Conservation (phyloP, 2,329 filamentous ascomycete genomes). For the Biscogniauxia marginata region DNA sequence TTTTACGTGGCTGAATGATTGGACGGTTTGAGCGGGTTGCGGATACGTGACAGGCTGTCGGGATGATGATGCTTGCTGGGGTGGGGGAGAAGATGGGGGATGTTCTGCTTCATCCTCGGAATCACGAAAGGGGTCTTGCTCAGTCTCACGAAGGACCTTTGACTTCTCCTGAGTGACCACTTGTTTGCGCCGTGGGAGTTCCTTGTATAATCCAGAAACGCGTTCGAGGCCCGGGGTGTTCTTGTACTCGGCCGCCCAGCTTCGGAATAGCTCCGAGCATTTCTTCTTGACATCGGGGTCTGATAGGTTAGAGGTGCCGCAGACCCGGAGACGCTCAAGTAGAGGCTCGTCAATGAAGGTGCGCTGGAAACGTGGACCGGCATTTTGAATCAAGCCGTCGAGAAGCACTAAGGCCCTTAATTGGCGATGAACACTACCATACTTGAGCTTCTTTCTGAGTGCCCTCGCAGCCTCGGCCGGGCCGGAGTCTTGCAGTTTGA, state of each 20-base stretch:
- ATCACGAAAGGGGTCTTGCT: constrained; percentile 64
- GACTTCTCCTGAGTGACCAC: constrained; percentile 75
- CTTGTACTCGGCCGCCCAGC: constrained; percentile 84
- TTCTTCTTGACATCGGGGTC: constrained; percentile 86
- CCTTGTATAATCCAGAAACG: constrained; percentile 75
- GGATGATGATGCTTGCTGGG: constrained; percentile 30
- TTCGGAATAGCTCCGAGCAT: constrained; percentile 79
- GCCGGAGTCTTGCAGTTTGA: constrained; percentile 83
- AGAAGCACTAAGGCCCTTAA: constrained; percentile 84
- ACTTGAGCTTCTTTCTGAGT: constrained; percentile 97
- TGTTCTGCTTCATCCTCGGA: constrained; percentile 59
- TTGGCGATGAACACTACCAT: constrained; percentile 91
- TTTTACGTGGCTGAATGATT: constrained; percentile 41
- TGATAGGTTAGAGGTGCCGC: constrained; percentile 80
- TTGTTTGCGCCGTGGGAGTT: constrained; percentile 67
- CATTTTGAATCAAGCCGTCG: constrained; percentile 93
- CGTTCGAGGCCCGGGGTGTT: constrained; percentile 75
- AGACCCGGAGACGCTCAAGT: constrained; percentile 84
- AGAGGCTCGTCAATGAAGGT: constrained; percentile 88
- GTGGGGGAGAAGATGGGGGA: constrained; percentile 30
- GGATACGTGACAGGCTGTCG: constrained; percentile 27
- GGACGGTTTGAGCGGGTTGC: constrained; percentile 29
- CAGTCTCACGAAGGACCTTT: constrained; percentile 79
- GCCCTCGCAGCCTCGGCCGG: constrained; percentile 88
- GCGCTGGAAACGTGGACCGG: constrained; percentile 81